Conservation (phyloP, 192 early-diverging fungal species). For the Ramicandelaber brevisporus region DNA sequence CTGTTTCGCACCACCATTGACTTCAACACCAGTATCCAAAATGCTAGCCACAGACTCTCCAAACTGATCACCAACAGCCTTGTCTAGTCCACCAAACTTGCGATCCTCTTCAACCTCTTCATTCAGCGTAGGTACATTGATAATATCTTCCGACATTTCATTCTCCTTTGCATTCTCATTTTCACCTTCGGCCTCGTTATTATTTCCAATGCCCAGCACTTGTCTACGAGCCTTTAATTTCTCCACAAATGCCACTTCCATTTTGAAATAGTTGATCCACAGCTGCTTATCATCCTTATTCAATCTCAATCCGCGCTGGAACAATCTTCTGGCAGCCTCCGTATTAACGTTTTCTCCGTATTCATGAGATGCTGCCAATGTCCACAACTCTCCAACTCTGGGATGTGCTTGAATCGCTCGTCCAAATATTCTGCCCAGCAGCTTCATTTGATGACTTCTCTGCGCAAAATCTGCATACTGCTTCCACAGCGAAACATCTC, state of each 20-base stretch:
- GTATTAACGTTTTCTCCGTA: slow-evolving; percentile 64
- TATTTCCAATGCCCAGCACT: slow-evolving; percentile 39
- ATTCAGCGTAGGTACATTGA: slow-evolving; percentile 24
- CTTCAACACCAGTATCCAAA: slow-evolving; percentile 10
- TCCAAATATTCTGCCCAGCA: slow-evolving; percentile 47
- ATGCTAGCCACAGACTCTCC: slow-evolving; percentile 11
- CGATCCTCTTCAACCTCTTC: slow-evolving; percentile 19
- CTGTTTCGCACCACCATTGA: slow-evolving; percentile 2
- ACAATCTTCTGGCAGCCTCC: slow-evolving; percentile 40
- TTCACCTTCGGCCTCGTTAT: slow-evolving; percentile 7
- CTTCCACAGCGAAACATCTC: slow-evolving; percentile 63
- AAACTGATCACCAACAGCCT: slow-evolving; percentile 14
- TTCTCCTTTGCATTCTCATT: slow-evolving; percentile 14
- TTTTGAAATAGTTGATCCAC: slow-evolving; percentile 83
- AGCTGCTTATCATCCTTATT: slow-evolving; percentile 41
- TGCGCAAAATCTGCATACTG: slow-evolving; percentile 77
- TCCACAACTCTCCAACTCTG: slow-evolving; percentile 58
- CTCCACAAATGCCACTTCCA: slow-evolving; percentile 72
- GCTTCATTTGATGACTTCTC: slow-evolving; percentile 11
- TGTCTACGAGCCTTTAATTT: slow-evolving; percentile 58
- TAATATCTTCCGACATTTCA: slow-evolving; percentile 15
- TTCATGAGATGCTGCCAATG: slow-evolving; percentile 75
- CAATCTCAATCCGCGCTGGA: slow-evolving; percentile 67
- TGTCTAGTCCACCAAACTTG: slow-evolving; percentile 5
- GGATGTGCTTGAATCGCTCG: slow-evolving; percentile 75